phyloP scores from a whole-genome alignment of 2,329 filamentous ascomycete species.

The Cordyceps tenuipes region DNA sequence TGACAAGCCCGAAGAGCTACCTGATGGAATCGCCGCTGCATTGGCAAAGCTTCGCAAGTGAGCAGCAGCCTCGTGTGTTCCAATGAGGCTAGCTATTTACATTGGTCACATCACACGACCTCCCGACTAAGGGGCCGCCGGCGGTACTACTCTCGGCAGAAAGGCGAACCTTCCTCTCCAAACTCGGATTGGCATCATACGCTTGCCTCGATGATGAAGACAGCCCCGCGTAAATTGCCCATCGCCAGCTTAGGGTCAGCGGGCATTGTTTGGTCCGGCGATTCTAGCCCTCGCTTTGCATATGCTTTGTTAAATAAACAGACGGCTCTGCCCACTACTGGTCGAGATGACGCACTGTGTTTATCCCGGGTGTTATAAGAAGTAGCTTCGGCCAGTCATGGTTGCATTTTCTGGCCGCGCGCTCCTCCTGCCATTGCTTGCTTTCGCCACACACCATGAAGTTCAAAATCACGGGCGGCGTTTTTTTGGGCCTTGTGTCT shows the following conservation, averaged over 20 bases:
- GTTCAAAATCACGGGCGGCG: not conserved
- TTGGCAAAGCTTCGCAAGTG: conserved; percentile 47
- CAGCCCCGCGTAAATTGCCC: not conserved
- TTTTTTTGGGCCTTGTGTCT: not conserved
- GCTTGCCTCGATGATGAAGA: not conserved
- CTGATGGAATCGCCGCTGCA: conserved; percentile 52
- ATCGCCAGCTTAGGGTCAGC: not conserved
- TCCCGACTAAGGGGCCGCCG: not conserved
- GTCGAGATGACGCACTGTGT: not conserved
- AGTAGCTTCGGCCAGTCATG: not conserved
- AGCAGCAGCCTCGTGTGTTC: not conserved
- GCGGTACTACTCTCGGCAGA: not conserved
- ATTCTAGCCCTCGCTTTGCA: not conserved
- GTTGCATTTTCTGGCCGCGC: not conserved
- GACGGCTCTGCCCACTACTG: not conserved
- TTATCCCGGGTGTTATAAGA: not conserved
- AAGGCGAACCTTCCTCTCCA: not conserved
- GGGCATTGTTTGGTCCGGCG: not conserved
- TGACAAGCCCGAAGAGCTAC: conserved; percentile 35
- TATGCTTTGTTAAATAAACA: not conserved
- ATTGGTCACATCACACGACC: not conserved
- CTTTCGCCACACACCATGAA: not conserved
- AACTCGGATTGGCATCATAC: not conserved
- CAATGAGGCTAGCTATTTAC: not conserved
- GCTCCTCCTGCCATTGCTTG: not conserved